Percentiles rank a stretch among this genome's conserved stretches.
These are phyloP conservation scores for Phaeosphaeria sp. DNA, from an alignment of 2,329 filamentous ascomycete species.

Conservation along the genomic window DNA sequence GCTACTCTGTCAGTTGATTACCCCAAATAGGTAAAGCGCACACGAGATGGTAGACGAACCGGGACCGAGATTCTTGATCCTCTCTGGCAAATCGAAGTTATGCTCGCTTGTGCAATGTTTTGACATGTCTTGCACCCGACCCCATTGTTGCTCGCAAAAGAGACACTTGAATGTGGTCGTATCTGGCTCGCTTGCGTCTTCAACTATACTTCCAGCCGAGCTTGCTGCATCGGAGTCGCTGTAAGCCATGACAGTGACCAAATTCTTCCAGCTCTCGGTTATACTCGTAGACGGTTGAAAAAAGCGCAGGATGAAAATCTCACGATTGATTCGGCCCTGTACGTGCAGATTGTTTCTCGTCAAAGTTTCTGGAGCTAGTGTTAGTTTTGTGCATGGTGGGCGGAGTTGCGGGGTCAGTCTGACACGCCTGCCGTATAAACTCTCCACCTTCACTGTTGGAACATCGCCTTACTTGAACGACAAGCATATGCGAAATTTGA, in stretches of 20 bases:
- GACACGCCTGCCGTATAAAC: constrained; percentile 21
- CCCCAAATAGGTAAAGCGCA: constrained; percentile 22
- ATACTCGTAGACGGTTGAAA: neutral
- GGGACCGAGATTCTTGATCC: constrained; percentile 38
- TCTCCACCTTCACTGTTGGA: no score
- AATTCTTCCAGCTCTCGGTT: no score
- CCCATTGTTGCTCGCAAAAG: constrained; percentile 43
- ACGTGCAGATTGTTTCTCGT: constrained; percentile 3
- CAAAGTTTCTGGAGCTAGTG: constrained; percentile 32
- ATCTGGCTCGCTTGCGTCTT: constrained; percentile 45
- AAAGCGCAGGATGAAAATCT: constrained; percentile 11
- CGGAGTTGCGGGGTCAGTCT: constrained; percentile 32
- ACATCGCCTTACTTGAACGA: no score
- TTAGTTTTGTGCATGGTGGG: constrained; percentile 33
- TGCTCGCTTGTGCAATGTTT: constrained; percentile 36
- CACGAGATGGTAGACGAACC: constrained; percentile 24
- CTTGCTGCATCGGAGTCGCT: constrained; percentile 39
- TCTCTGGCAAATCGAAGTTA: constrained; percentile 32
- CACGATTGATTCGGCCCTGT: neutral
- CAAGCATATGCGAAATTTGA: no score
- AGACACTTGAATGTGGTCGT: constrained; percentile 45
- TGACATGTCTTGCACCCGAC: constrained; percentile 34
- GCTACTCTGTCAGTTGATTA: constrained; percentile 18
- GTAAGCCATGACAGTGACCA: constrained; percentile 41
- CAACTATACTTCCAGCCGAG: constrained; percentile 43